Percentiles rank a stretch among this genome's conserved stretches.
phyloP scores from a whole-genome alignment of 2,329 filamentous ascomycete genomes.

The Beauveria sp. region DNA sequence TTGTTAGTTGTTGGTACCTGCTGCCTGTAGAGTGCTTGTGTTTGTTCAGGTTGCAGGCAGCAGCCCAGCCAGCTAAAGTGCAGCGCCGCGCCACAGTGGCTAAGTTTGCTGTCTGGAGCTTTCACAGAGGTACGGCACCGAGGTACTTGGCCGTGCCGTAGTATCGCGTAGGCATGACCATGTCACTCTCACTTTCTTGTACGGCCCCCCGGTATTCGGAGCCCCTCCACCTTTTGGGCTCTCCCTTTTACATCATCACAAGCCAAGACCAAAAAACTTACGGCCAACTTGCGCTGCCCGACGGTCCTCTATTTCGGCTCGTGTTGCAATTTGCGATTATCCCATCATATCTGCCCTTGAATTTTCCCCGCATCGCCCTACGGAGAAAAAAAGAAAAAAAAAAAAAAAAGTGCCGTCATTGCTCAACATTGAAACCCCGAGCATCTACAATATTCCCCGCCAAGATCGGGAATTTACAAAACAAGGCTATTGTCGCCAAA shows the following conservation, averaged over 20 bases:
- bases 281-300: not conserved
- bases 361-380: no score
- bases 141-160: not conserved
- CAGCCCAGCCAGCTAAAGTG: no score
- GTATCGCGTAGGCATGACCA: not conserved
- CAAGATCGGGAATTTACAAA: not conserved
- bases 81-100: not conserved
- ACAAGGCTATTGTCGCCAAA: not conserved
- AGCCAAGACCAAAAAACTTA: not conserved
- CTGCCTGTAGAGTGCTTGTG: no score
- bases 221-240: not conserved
- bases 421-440: not conserved
- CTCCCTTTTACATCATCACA: constrained; percentile 10
- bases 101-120: not conserved
- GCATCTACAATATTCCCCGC: not conserved
- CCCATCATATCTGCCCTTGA: no score
- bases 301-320: not conserved
- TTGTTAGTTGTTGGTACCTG: no score
- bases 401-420: not conserved
- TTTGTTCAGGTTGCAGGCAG: no score
- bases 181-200: not conserved
- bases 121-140: not conserved
- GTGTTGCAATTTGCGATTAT: not conserved
- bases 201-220: not conserved
- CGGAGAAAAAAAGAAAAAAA: not conserved